Base-by-base conservation (phyloP, 106 monocot genomes). In the Acorus gramineus region DNA sequence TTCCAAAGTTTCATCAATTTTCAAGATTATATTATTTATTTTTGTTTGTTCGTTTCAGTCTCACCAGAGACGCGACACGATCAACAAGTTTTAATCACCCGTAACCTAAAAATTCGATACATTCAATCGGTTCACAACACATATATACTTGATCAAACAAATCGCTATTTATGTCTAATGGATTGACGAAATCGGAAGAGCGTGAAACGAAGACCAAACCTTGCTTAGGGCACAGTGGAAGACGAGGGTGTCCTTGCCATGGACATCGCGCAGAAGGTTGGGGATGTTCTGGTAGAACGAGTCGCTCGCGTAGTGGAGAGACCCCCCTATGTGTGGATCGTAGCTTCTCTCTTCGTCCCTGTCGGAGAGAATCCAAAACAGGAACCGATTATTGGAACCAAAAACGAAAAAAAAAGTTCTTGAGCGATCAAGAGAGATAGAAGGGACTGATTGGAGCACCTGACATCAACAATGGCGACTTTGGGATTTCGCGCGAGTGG, bases 151-250 rank as follows among this genome's bases (percentile, higher is more conserved):
- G 6, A 44, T 44, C 42, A 43, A 51, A 57, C 13, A 53, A 44
- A 49, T 13, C 3, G 28, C 7, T 47, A 51, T 54, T 44, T 8
- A 64, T 28, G 0, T 28, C 28, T 28, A 28, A 28, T 28, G 1
- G 28, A 28, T 28, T 28, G 28, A 28, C 28, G 49, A 4, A 57
- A 11, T 4, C 2, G 57, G 14, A 11, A 69, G 55, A 53, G 28
- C 28, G 28, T 28, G 44, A 53, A 49, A 11, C 50, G 58, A 50
- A 4, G 42, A 10, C 43, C 6, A 2, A 11, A 94, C 95, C 95
- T 95, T 54, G 76, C 90, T 95, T 58, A 95, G 90, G 52, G 95
- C 95, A 75, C 95, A 95, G 68, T 95, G 95, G 80, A 95, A 95
- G 53, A 95, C 90, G 50, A 90, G 74, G 69, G 82, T 89, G 55